Evolutionary conservation across 163 green algal genomes (phyloP), one percentile per base, ranked within the genome.

Genomic region (Coccomyxa subellipsoidea): DNA sequence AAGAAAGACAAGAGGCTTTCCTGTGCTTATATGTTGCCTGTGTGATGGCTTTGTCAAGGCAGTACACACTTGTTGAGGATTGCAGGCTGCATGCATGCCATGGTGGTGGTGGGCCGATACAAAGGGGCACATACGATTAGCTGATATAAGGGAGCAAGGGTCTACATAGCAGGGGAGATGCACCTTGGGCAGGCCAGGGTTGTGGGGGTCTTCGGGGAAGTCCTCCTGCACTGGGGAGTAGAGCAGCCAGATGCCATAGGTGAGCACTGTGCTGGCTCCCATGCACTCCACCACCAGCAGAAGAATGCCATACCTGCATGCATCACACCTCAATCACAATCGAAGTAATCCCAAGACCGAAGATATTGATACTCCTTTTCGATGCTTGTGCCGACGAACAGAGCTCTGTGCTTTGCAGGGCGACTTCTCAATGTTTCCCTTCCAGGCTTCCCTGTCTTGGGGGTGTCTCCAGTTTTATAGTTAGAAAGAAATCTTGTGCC

Each of bases 271-370:
- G 31, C 76, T 86, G 38, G 87, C 80, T 47, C 89, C 89, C 47
- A 88, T 83, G 21, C 84, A 77, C 87, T 92, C 89, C 31, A 90
- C 54, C 38, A 86, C 85, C 69, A 92, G 79, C 36, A 92, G 47
- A 39, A 91, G 31, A 21, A 86, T 82, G 39, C 87, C 87, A 69
- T 90, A 91, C 82, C 83, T 69, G 7, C 66, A 73, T 36, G 66
- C 29, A 34, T 1, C 47, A 73, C 6, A 35, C 6, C 9, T 35
- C 59, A 31, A 32, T 15, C 25, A 7, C 9, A 72, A 15, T 54
- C 39, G 39, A 54, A 8, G 10, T 8, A 23, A 54, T 10, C 9
- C 25, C n/a, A 77, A 77, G 47, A 66, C 12, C 47, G 18, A 12
- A 66, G 47, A 12, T 18, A 18, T 29, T 66, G 47, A 29, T 12